Evolutionary conservation across 495 filamentous ascomycete species (phyloP).

Genomic region (Coniosporium apollinis): DNA sequence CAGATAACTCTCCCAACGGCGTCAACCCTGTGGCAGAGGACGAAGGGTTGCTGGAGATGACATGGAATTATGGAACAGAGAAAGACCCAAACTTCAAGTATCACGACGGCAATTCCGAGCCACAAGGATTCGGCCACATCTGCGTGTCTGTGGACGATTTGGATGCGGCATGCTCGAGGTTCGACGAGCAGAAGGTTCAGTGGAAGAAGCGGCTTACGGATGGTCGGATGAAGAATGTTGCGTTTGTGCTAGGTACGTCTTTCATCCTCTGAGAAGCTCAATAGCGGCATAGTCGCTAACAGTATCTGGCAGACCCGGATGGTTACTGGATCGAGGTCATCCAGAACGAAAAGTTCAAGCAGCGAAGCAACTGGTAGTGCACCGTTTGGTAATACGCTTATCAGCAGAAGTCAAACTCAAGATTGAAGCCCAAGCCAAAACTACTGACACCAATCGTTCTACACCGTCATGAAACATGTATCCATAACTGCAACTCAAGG

Average conservation of each 20-base stretch:
- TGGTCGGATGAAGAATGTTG: slow-evolving; percentile 86
- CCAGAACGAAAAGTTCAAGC: slow-evolving; percentile 47
- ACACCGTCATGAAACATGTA: no score
- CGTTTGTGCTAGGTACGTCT: slow-evolving; percentile 49
- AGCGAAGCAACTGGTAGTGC: slow-evolving; percentile 2
- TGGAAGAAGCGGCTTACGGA: slow-evolving; percentile 95
- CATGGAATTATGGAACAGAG: slow-evolving; percentile 96
- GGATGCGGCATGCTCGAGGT: slow-evolving; percentile 65
- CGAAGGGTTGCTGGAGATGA: slow-evolving; percentile 79
- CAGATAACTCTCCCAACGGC: slow-evolving; percentile 29
- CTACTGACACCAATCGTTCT: no score
- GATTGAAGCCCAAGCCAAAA: no score
- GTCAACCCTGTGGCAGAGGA: slow-evolving; percentile 43
- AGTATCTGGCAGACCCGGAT: slow-evolving; percentile 52
- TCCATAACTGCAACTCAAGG: no score
- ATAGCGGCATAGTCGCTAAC: neutral
- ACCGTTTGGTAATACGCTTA: no score
- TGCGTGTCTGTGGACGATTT: slow-evolving; percentile 83
- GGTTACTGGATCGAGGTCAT: slow-evolving; percentile 85
- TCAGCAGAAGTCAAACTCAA: no score
- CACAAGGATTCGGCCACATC: slow-evolving; percentile 88
- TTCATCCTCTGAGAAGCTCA: neutral
- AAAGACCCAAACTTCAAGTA: slow-evolving; percentile 71
- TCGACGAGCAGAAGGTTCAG: slow-evolving; percentile 63
- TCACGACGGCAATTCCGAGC: slow-evolving; percentile 80